Conservation (phyloP, 257 asterid genomes). For the Solanum arcanum region DNA sequence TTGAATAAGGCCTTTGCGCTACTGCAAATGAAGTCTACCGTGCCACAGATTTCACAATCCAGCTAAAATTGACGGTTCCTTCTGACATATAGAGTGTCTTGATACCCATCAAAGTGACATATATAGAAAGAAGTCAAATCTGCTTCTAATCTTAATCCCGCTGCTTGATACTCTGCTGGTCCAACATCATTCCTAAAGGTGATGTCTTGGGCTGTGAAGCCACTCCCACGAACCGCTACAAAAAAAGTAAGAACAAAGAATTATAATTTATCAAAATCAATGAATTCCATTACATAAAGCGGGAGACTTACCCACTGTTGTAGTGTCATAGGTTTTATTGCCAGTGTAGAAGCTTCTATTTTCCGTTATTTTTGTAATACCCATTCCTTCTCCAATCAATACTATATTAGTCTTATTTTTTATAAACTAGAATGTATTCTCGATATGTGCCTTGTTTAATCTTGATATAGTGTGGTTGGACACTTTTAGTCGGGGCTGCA, state of each 20-base stretch:
- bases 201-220: neutral
- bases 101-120: conserved; percentile 5
- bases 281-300: neutral
- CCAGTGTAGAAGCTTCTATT: neutral
- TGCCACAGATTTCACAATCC: conserved; percentile 3
- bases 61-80: neutral
- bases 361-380: neutral
- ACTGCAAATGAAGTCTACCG: neutral
- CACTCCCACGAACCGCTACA: neutral
- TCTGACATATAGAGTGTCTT: neutral
- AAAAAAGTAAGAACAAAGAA: neutral
- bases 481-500: neutral
- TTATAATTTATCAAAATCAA: neutral
- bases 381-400: neutral
- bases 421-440: neutral
- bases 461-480: neutral
- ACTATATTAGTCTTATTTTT: neutral
- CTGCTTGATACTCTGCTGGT: neutral
- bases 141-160: neutral
- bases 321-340: neutral
- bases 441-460: neutral
- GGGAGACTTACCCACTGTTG: neutral
- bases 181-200: conserved; percentile 8
- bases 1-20: neutral
- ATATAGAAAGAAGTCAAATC: neutral